Evolutionary conservation across 208 protist species (phyloP).

Genomic region (Herpetomonas tarakana): DNA sequence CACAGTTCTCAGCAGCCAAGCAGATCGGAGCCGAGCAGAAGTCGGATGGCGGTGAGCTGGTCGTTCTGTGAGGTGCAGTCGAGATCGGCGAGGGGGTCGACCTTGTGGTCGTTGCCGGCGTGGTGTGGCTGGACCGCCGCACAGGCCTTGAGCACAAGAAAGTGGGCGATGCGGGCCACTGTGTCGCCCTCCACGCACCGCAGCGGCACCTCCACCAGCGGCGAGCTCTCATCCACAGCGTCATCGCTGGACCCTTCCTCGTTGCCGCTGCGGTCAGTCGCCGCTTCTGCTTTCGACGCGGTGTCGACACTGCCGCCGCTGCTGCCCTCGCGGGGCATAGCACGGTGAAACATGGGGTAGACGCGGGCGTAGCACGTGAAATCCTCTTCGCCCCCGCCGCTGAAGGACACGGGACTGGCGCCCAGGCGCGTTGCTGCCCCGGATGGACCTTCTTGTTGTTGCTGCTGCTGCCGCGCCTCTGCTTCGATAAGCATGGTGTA

Average conservation of each 20-base stretch:
- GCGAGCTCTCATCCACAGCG: neutral
- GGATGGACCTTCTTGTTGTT: no score
- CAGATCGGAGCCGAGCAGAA: slow-evolving; percentile 46
- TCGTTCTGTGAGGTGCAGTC: slow-evolving; percentile 24
- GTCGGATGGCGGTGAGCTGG: slow-evolving; percentile 31
- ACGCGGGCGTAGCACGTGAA: neutral
- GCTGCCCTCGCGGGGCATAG: neutral
- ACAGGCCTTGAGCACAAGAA: slow-evolving; percentile 34
- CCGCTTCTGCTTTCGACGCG: neutral
- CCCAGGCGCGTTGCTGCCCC: neutral
- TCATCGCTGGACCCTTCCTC: slow-evolving; percentile 3
- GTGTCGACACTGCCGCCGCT: neutral
- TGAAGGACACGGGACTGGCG: neutral
- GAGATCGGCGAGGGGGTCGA: slow-evolving; percentile 30
- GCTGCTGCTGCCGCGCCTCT: no score
- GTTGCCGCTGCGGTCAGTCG: no score
- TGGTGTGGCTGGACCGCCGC: neutral
- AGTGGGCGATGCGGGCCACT: slow-evolving; percentile 36
- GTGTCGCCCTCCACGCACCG: slow-evolving; percentile 26
- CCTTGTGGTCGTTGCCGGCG: slow-evolving; percentile 1
- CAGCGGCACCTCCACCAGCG: slow-evolving; percentile 28
- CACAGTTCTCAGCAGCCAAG: slow-evolving; percentile 37
- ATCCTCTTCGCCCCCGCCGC: neutral
- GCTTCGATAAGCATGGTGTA: no score
- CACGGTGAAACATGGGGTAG: neutral